Percentiles rank a stretch among this genome's conserved stretches.
Conservation (phyloP, 441 rosid species). For the Geranium incanum region DNA sequence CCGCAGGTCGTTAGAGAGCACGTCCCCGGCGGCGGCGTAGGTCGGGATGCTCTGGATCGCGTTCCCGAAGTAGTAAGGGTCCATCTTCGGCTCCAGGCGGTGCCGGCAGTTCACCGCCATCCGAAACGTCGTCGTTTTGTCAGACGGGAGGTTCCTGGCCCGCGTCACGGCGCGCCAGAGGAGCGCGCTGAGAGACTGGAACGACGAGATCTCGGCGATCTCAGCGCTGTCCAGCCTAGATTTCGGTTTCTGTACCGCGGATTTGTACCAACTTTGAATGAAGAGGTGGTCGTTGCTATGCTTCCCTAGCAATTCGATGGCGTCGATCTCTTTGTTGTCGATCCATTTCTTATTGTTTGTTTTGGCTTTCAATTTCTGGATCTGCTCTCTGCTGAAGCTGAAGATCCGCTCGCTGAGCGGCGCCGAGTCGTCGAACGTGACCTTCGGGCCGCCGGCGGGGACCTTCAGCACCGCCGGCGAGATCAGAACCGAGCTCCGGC, state of each 20-base stretch:
- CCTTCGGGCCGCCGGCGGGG: constrained; percentile 46
- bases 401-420: constrained; percentile 52
- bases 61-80: constrained; percentile 54
- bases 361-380: constrained; percentile 40
- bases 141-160: constrained; percentile 41
- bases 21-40: constrained; percentile 40
- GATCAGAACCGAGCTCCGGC: neutral
- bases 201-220: constrained; percentile 50
- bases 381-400: constrained; percentile 49
- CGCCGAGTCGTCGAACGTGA: constrained; percentile 41
- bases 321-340: constrained; percentile 27
- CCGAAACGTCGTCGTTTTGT: constrained; percentile 48
- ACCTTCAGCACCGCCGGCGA: constrained; percentile 36
- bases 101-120: constrained; percentile 67
- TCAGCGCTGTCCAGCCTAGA: neutral
- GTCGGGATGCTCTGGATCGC: constrained; percentile 63
- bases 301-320: constrained; percentile 51
- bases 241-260: constrained; percentile 24
- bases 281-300: constrained; percentile 44
- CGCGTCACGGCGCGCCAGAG: constrained; percentile 56
- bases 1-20: constrained; percentile 34
- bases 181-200: constrained; percentile 51
- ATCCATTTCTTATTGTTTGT: constrained; percentile 30
- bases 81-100: constrained; percentile 43
- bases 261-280: constrained; percentile 29